A percentile compares a stretch with the other conserved stretches of the same genome.
Evolutionary conservation across 1,284 basidiomycete species (phyloP).

Genomic region (Rhodotorula sp.): DNA sequence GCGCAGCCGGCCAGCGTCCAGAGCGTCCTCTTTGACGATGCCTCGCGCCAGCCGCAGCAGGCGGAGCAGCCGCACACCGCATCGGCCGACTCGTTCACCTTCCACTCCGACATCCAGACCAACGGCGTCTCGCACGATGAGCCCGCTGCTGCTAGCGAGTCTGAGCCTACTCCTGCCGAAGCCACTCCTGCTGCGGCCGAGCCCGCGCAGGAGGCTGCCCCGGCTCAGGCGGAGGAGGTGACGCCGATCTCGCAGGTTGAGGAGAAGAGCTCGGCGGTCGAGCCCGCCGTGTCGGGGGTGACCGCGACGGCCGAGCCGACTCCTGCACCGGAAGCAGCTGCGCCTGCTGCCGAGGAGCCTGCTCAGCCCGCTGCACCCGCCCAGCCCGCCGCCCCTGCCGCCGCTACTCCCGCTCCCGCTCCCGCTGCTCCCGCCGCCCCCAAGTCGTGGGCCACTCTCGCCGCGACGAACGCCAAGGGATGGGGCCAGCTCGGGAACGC

Average conservation of each 20-base stretch:
- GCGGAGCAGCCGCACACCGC: constrained; percentile 21
- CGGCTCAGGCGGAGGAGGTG: neutral
- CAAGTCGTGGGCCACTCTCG: constrained; percentile 88
- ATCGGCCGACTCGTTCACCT: constrained; percentile 12
- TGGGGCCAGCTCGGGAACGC: constrained; percentile 60
- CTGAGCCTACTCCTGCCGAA: no score
- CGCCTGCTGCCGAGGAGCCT: neutral
- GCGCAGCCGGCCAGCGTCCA: constrained; percentile 41
- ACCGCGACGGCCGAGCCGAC: no score
- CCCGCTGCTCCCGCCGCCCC: constrained; percentile 48
- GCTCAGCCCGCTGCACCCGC: constrained; percentile 1
- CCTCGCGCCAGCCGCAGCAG: constrained; percentile 11
- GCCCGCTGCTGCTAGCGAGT: neutral
- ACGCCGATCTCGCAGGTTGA: neutral
- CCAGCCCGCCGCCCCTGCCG: neutral
- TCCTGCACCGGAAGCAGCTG: constrained; percentile 3
- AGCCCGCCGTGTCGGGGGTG: no score
- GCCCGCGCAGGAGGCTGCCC: neutral
- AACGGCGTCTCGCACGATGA: constrained; percentile 26
- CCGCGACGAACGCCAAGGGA: constrained; percentile 72
- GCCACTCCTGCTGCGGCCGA: neutral
- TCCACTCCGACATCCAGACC: constrained; percentile 35
- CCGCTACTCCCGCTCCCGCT: neutral
- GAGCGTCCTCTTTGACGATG: constrained; percentile 27
- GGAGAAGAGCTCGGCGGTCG: no score